Conservation (phyloP, 176 grass and related monocot species). For the Avena eriantha region DNA sequence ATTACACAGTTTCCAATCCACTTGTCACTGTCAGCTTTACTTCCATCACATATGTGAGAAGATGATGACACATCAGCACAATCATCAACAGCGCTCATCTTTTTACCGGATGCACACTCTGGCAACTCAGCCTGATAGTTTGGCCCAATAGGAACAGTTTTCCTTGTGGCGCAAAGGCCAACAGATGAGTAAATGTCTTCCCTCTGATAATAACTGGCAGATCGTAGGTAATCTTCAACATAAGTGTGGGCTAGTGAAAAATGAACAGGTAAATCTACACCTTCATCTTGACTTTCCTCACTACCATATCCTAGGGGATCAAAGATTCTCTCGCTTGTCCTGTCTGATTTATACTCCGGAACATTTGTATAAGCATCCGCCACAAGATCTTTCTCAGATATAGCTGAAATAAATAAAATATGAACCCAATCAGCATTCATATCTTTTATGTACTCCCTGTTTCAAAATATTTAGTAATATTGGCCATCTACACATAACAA, state of each 20-base stretch:
- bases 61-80: slow-evolving; percentile 36
- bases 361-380: background rate
- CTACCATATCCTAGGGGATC: slow-evolving; percentile 35
- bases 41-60: slow-evolving; percentile 28
- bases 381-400: slow-evolving; percentile 21
- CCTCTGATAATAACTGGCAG: slow-evolving; percentile 48
- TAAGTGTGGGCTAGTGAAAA: slow-evolving; percentile 42
- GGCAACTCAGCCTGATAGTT: slow-evolving; percentile 84
- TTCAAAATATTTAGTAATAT: background rate
- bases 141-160: slow-evolving; percentile 65
- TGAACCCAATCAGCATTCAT: slow-evolving; percentile 2
- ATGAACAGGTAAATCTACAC: slow-evolving; percentile 50
- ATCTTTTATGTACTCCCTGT: background rate
- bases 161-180: slow-evolving; percentile 50
- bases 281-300: slow-evolving; percentile 57
- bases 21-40: slow-evolving; percentile 60
- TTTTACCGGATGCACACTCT: slow-evolving; percentile 46
- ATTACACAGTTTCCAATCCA: slow-evolving; percentile 60
- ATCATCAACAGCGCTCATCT: background rate
- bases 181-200: slow-evolving; percentile 49
- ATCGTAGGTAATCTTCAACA: slow-evolving; percentile 47
- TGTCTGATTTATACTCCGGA: slow-evolving; percentile 32
- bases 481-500: background rate
- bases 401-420: slow-evolving; percentile 33
- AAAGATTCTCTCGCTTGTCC: slow-evolving; percentile 19